Evolutionary conservation across 768 basidiomycete genomes (phyloP).

Genomic region (Pulveroboletus sp.): DNA sequence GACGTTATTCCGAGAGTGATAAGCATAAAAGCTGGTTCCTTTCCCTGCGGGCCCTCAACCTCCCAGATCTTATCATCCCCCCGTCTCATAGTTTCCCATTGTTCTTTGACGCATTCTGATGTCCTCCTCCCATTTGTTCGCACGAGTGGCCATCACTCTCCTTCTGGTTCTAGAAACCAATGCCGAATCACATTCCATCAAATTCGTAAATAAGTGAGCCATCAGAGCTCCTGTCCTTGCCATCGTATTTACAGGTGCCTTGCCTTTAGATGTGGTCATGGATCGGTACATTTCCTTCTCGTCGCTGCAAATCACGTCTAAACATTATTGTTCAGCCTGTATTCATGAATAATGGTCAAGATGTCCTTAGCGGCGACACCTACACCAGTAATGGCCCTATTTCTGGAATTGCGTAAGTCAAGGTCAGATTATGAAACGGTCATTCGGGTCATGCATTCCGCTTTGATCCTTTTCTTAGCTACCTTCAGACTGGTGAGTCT

Average conservation of each 20-base stretch:
- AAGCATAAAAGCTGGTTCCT: slow-evolving; percentile 13
- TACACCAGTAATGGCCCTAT: slow-evolving; percentile 35
- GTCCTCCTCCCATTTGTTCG: slow-evolving; percentile 22
- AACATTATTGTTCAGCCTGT: slow-evolving; percentile 29
- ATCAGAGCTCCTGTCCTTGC: background rate
- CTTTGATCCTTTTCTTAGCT: slow-evolving; percentile 26
- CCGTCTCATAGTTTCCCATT: slow-evolving; percentile 8
- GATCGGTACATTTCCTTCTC: slow-evolving; percentile 30
- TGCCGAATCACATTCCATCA: slow-evolving; percentile 45
- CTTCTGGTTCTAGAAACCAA: slow-evolving; percentile 20
- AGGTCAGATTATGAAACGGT: background rate
- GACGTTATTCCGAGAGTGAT: background rate
- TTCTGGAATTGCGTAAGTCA: slow-evolving; percentile 43
- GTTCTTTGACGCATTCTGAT: slow-evolving; percentile 19
- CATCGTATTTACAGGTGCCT: background rate
- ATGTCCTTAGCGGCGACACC: slow-evolving; percentile 35
- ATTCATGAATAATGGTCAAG: slow-evolving; percentile 37
- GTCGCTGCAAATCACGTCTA: background rate
- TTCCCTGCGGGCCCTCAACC: background rate
- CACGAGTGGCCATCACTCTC: slow-evolving; percentile 18
- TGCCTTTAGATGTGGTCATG: slow-evolving; percentile 36
- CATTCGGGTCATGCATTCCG: background rate
- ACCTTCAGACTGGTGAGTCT: slow-evolving; percentile 40
- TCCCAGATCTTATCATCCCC: background rate
- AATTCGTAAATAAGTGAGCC: slow-evolving; percentile 44